phyloP scores from a whole-genome alignment of 2,329 filamentous ascomycete species.

The Fusarium xyrophilum region DNA sequence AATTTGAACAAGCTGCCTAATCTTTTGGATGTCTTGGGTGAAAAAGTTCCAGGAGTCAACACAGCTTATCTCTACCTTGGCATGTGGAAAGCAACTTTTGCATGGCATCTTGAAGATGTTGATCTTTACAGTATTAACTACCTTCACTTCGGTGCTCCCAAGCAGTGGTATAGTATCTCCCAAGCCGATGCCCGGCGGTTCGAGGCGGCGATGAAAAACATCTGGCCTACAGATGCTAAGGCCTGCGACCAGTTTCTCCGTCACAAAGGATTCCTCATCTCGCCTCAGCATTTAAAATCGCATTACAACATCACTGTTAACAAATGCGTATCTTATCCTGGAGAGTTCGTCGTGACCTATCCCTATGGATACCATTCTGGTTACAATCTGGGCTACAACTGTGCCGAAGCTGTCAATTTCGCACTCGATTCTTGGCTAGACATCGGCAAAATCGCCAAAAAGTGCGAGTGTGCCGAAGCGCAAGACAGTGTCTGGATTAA shows the following conservation, averaged over 20 bases:
- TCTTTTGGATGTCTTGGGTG: constrained; percentile 89
- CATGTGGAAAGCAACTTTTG: constrained; percentile 99
- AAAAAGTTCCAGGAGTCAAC: constrained; percentile 96
- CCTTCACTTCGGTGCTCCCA: constrained; percentile 96
- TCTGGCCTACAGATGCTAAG: constrained; percentile 95
- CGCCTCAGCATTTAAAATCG: constrained; percentile 82
- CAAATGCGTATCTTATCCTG: constrained; percentile 91
- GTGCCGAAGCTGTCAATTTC: constrained; percentile 98
- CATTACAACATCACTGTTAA: constrained; percentile 97
- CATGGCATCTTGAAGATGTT: constrained; percentile 98
- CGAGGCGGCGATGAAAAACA: constrained; percentile 91
- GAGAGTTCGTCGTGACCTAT: constrained; percentile 98
- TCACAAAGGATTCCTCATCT: constrained; percentile 97
- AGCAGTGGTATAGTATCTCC: constrained; percentile 99
- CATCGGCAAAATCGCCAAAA: constrained; percentile 94
- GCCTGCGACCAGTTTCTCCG: constrained; percentile 94
- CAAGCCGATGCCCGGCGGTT: constrained; percentile 93
- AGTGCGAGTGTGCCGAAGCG: constrained; percentile 93
- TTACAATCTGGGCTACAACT: constrained; percentile 98
- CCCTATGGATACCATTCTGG: constrained; percentile 98
- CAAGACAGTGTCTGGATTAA: constrained; percentile 99
- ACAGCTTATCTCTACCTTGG: constrained; percentile 97
- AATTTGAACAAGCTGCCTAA: constrained; percentile 96
- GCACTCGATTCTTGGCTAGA: constrained; percentile 94
- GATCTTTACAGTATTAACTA: constrained; percentile 99